These are phyloP conservation scores for Silene latifolia DNA, from an alignment of 148 eudicot species.

Conservation along the genomic window DNA sequence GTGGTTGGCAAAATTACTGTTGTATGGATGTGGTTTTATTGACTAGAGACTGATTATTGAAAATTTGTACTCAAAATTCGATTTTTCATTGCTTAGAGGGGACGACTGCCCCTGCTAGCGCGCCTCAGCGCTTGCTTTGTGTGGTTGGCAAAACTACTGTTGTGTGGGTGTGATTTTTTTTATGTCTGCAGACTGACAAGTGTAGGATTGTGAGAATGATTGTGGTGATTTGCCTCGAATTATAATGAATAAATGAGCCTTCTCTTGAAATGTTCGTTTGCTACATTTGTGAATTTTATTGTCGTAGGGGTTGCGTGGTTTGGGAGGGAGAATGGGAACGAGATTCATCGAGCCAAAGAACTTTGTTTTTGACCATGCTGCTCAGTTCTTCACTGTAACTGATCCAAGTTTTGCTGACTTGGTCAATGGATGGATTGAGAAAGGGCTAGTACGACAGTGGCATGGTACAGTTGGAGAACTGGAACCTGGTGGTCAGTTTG, in stretches of 20 bases:
- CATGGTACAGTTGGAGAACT: conserved; percentile 77
- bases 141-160: no score
- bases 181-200: no score
- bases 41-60: no score
- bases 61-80: no score
- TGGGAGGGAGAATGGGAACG: conserved; percentile 99
- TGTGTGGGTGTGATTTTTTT: no score
- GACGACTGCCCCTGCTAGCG: no score
- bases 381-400: conserved; percentile 84
- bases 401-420: conserved; percentile 64
- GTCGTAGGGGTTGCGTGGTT: conserved; percentile 79
- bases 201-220: no score
- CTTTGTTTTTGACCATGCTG: conserved; percentile 82
- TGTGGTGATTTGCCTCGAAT: no score
- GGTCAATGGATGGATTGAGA: conserved; percentile 65
- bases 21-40: no score
- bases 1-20: no score
- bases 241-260: background rate
- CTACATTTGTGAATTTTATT: conserved; percentile 6
- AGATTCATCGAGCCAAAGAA: conserved; percentile 64
- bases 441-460: conserved; percentile 74
- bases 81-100: no score
- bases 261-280: background rate
- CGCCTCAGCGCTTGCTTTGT: no score
- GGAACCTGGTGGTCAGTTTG: conserved; percentile 68